These are phyloP conservation scores for Pyrenophora tritici-repentis DNA, from an alignment of 2,329 filamentous ascomycete species.

Conservation along the genomic window DNA sequence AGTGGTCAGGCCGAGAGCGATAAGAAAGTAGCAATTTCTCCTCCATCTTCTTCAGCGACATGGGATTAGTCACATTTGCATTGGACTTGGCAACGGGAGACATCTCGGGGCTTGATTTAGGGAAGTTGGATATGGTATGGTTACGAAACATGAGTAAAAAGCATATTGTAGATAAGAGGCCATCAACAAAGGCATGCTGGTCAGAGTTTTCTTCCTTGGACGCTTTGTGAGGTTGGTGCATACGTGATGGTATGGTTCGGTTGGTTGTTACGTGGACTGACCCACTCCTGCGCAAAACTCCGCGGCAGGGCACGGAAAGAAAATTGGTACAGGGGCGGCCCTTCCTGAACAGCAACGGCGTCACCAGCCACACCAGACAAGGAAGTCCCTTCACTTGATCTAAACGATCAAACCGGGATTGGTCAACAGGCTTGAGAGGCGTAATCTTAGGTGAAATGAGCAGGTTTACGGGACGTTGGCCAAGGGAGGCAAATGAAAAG, in stretches of 20 bases:
- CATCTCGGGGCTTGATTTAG: conserved; percentile 2
- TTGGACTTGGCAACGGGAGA: conserved; percentile 1
- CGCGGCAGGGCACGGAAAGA: neutral
- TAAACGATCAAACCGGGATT: neutral
- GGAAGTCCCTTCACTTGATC: neutral
- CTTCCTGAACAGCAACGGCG: neutral
- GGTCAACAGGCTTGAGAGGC: neutral
- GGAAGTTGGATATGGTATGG: conserved; percentile 6
- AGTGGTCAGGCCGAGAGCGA: neutral
- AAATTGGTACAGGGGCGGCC: neutral
- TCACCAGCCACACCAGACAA: conserved; percentile 3
- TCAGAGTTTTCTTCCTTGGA: neutral
- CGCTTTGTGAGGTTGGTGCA: neutral
- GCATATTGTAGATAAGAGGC: neutral
- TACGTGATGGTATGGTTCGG: conserved; percentile 1
- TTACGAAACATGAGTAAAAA: conserved; percentile 1
- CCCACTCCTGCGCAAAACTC: conserved; percentile 1
- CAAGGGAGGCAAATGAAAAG: neutral
- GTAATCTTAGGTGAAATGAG: neutral
- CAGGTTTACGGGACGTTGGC: conserved; percentile 1
- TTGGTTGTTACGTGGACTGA: neutral
- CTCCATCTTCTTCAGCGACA: conserved; percentile 5
- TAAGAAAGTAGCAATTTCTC: conserved; percentile 1
- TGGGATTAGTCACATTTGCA: neutral
- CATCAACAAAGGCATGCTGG: neutral